These are phyloP conservation scores for Magnolia officinalis DNA, from an alignment of 164 flowering plant genomes.

Conservation along the genomic window DNA sequence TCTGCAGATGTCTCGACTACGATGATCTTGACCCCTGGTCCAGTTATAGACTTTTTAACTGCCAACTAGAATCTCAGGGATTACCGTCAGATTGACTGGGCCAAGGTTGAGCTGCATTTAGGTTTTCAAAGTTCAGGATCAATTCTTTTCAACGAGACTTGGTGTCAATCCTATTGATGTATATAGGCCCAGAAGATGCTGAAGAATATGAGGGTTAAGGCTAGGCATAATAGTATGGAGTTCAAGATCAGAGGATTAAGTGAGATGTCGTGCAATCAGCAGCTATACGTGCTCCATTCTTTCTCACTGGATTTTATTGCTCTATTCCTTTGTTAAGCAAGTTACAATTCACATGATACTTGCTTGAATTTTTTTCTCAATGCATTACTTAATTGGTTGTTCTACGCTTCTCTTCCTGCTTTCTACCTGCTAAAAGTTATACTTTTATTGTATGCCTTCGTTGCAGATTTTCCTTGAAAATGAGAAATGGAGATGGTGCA, in stretches of 20 bases:
- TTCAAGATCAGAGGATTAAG: constrained; percentile 26
- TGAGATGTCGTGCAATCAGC: too few species aligned
- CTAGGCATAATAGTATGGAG: constrained; percentile 47
- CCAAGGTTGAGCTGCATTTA: constrained; percentile 42
- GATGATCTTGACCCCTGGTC: too few species aligned
- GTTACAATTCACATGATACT: constrained; percentile 47
- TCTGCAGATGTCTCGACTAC: too few species aligned
- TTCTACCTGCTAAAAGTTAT: background rate
- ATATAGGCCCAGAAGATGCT: constrained; percentile 62
- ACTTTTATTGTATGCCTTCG: constrained; percentile 3
- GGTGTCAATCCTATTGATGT: background rate
- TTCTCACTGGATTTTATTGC: constrained; percentile 41
- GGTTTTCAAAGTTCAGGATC: background rate
- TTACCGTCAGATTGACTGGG: constrained; percentile 62
- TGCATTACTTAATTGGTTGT: background rate
- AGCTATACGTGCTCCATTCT: too few species aligned
- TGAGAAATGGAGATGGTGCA: constrained; percentile 43
- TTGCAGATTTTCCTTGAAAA: constrained; percentile 58
- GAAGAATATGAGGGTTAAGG: constrained; percentile 64
- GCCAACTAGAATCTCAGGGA: constrained; percentile 68
- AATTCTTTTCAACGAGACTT: background rate
- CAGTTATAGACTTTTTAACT: constrained; percentile 16
- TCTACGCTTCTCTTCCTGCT: background rate
- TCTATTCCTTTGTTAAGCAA: constrained; percentile 42
- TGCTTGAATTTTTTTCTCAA: constrained; percentile 28